These are phyloP conservation scores for Catenaria anguillulae DNA, from an alignment of 371 early-diverging fungal genomes.

Conservation along the genomic window DNA sequence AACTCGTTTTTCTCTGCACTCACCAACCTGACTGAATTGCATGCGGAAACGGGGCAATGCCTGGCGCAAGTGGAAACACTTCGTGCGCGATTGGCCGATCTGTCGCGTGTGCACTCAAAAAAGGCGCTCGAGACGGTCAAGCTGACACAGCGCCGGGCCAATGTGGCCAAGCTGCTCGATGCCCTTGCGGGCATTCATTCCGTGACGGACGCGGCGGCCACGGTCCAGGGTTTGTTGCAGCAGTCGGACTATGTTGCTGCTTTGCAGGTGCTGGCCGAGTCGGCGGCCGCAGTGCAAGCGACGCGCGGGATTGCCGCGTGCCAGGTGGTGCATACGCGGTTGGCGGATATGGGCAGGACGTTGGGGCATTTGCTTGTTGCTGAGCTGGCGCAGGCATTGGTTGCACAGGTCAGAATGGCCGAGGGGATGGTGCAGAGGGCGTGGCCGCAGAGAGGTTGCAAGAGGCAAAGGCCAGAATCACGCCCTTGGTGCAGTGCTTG, in stretches of 20 bases:
- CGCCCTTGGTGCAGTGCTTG: constrained; percentile 55
- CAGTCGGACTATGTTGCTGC: constrained; percentile 73
- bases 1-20: constrained; percentile 85
- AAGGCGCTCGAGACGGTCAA: constrained; percentile 68
- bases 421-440: too few species aligned
- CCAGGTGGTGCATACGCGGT: constrained; percentile 13
- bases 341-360: constrained; percentile 46
- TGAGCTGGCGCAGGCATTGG: constrained; percentile 27
- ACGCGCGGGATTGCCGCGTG: not conserved
- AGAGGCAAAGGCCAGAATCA: too few species aligned
- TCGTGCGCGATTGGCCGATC: constrained; percentile 44
- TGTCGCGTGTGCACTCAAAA: constrained; percentile 46
- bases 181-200: constrained; percentile 50
- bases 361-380: constrained; percentile 55
- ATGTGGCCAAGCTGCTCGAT: constrained; percentile 45
- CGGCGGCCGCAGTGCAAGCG: not conserved
- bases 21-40: constrained; percentile 72
- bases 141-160: constrained; percentile 51
- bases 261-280: constrained; percentile 62
- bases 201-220: constrained; percentile 58
- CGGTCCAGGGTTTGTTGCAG: constrained; percentile 58
- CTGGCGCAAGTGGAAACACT: constrained; percentile 63
- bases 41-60: constrained; percentile 71
- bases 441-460: too few species aligned
- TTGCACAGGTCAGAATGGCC: too few species aligned